phyloP scores from a whole-genome alignment of 1,284 basidiomycete genomes.

The Rhodotorula sp. region DNA sequence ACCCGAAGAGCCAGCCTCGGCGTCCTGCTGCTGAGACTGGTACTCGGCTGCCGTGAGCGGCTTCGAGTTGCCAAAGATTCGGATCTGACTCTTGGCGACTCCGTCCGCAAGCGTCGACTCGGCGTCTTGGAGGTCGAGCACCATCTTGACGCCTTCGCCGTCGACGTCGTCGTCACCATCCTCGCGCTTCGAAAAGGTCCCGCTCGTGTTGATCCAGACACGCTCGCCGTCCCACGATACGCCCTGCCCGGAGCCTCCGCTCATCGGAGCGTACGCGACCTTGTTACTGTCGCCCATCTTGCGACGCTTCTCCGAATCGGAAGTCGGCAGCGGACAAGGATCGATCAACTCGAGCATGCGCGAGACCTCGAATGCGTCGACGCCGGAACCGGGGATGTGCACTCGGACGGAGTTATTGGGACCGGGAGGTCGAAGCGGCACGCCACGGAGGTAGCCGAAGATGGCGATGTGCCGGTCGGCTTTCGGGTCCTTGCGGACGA shows the following conservation, averaged over 20 bases:
- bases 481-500: constrained; percentile 77
- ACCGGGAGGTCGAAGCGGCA: constrained; percentile 63
- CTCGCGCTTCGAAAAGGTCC: constrained; percentile 72
- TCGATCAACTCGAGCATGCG: constrained; percentile 76
- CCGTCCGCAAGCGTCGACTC: constrained; percentile 76
- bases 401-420: constrained; percentile 70
- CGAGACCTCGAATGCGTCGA: constrained; percentile 58
- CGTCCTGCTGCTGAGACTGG: constrained; percentile 33
- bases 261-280: constrained; percentile 96
- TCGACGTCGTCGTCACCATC: constrained; percentile 43
- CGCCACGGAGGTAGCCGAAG: constrained; percentile 92
- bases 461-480: constrained; percentile 86
- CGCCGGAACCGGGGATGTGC: constrained; percentile 93
- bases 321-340: constrained; percentile 90
- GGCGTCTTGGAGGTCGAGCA: constrained; percentile 91
- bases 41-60: constrained; percentile 53
- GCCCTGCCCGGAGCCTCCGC: constrained; percentile 69
- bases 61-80: constrained; percentile 78
- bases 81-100: constrained; percentile 75
- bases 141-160: constrained; percentile 95
- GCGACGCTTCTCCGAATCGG: constrained; percentile 85
- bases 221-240: constrained; percentile 98
- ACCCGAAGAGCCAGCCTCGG: constrained; percentile 39
- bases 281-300: constrained; percentile 95
- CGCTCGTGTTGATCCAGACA: constrained; percentile 95